Evolutionary conservation across 305 asterid genomes (phyloP).

Genomic region (Fraxinus latifolia): DNA sequence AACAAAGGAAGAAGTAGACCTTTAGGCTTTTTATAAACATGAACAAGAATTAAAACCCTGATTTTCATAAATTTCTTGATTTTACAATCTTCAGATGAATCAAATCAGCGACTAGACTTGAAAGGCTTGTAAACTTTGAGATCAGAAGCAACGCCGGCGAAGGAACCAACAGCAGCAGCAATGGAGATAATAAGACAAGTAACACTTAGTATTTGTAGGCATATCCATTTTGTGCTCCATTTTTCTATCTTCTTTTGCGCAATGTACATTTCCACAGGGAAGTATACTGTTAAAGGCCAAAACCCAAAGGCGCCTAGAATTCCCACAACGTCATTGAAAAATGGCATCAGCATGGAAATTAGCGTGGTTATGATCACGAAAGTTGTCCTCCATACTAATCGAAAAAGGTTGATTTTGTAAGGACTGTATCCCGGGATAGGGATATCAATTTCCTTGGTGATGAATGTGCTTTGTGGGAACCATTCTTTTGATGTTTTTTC

Average conservation of each 20-base stretch:
- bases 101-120: constrained; percentile 39
- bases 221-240: constrained; percentile 68
- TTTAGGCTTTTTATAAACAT: constrained; percentile 22
- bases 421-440: constrained; percentile 40
- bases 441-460: constrained; percentile 42
- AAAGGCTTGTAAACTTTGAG: constrained; percentile 63
- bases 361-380: constrained; percentile 57
- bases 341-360: constrained; percentile 64
- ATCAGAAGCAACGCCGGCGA: constrained; percentile 69
- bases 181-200: constrained; percentile 54
- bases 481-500: constrained; percentile 37
- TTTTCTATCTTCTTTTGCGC: constrained; percentile 45
- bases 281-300: constrained; percentile 70
- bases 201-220: constrained; percentile 49
- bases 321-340: constrained; percentile 71
- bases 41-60: constrained; percentile 26
- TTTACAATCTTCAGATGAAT: not conserved
- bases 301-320: constrained; percentile 70
- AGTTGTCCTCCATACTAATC: constrained; percentile 55
- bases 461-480: constrained; percentile 38
- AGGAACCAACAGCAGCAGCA: constrained; percentile 72
- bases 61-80: not conserved
- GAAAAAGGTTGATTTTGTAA: constrained; percentile 45
- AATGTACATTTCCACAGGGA: constrained; percentile 72
- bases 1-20: constrained; percentile 10